phyloP scores from a whole-genome alignment of 2,329 filamentous ascomycete genomes.

The Pseudocercospora fijiensis region DNA sequence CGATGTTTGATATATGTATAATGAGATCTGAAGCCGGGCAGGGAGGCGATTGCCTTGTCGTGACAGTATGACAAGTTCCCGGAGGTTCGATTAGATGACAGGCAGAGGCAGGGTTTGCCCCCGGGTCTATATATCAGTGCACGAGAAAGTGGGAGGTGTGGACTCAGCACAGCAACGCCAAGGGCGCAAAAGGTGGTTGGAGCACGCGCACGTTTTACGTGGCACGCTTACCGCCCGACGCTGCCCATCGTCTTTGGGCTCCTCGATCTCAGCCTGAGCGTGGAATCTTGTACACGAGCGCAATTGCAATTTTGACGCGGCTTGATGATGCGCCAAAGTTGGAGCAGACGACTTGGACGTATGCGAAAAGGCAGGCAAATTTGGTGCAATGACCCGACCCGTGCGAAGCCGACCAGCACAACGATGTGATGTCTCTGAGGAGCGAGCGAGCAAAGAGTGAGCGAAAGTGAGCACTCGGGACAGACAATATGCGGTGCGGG shows the following conservation, averaged over 20 bases:
- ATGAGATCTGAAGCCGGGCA: background rate
- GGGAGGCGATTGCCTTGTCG: background rate
- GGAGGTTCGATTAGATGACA: background rate
- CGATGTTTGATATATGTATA: background rate
- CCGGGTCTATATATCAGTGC: conserved; percentile 5
- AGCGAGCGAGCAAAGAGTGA: background rate
- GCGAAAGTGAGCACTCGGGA: background rate
- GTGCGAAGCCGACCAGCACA: conserved; percentile 2
- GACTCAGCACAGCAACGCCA: background rate
- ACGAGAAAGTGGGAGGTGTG: conserved; percentile 2
- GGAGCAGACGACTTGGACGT: background rate
- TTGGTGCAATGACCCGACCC: background rate
- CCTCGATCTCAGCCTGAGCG: background rate
- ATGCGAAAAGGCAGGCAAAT: conserved; percentile 4
- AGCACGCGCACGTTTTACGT: conserved; percentile 7
- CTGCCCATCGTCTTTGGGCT: background rate
- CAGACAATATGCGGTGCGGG: background rate
- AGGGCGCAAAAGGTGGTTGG: background rate
- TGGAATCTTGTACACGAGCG: background rate
- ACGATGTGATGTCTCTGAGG: background rate
- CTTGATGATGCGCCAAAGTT: background rate
- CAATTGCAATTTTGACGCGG: background rate
- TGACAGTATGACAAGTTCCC: background rate
- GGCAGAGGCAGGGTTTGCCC: conserved; percentile 5
- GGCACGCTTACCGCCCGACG: conserved; percentile 4